A percentile compares a stretch with the other conserved stretches of the same genome.
phyloP scores from a whole-genome alignment of 495 filamentous ascomycete genomes.

The Daldinia bambusicola region DNA sequence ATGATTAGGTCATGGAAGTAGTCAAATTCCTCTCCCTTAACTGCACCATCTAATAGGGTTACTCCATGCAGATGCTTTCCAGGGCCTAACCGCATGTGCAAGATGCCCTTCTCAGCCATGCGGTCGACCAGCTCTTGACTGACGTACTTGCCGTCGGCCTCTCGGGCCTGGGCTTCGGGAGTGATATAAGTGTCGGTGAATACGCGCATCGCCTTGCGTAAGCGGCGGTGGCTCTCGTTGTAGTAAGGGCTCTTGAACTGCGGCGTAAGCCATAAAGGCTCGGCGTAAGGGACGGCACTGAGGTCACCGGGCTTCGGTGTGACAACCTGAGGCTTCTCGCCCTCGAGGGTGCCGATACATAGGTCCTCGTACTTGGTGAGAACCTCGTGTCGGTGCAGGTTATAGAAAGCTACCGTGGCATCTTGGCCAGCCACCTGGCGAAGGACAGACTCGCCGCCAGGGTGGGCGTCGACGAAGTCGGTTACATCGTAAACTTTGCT shows the following conservation, averaged over 20 bases:
- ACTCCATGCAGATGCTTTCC: conserved; percentile 82
- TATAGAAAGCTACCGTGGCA: conserved; percentile 90
- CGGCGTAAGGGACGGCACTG: conserved; percentile 80
- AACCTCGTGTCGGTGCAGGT: conserved; percentile 92
- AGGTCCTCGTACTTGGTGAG: conserved; percentile 77
- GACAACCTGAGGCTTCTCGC: conserved; percentile 79
- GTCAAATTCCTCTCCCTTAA: conserved; percentile 84
- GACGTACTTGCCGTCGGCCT: conserved; percentile 78
- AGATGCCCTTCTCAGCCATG: conserved; percentile 77
- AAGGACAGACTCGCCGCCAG: conserved; percentile 84
- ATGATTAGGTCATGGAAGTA: conserved; percentile 87
- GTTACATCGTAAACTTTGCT: conserved; percentile 92
- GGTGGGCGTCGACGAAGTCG: conserved; percentile 91
- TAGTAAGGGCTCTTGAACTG: conserved; percentile 86
- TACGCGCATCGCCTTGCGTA: conserved; percentile 77
- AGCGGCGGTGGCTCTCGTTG: conserved; percentile 75
- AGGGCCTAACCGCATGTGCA: conserved; percentile 86
- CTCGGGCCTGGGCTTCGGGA: conserved; percentile 82
- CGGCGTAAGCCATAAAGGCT: conserved; percentile 82
- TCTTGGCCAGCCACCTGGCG: conserved; percentile 86
- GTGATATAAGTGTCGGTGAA: conserved; percentile 77
- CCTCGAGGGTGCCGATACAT: conserved; percentile 78
- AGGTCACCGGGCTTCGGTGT: conserved; percentile 76
- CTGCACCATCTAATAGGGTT: conserved; percentile 72
- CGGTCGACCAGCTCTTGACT: conserved; percentile 79